Percentiles rank a stretch among this genome's conserved stretches.
phyloP scores from a whole-genome alignment of 176 grass and related monocot genomes.

The Stipa capillata region DNA sequence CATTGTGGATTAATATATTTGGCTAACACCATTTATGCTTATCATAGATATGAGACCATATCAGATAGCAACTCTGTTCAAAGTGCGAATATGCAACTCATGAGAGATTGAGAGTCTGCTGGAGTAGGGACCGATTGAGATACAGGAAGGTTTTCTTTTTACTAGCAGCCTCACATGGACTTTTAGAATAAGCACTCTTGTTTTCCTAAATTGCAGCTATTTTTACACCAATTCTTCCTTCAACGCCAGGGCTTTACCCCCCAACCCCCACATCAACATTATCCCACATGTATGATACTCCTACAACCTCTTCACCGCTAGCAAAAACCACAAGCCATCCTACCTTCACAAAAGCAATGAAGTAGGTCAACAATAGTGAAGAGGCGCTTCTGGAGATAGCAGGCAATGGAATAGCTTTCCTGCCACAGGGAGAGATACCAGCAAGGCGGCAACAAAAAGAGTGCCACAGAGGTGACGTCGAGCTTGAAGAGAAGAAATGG shows the following conservation, averaged over 20 bases:
- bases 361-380: not conserved
- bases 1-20: constrained; percentile 13
- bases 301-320: not conserved
- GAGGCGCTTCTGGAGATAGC: not conserved
- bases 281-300: not conserved
- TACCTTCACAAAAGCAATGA: not conserved
- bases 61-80: not conserved
- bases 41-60: not conserved
- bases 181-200: not conserved
- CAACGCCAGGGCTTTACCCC: not conserved
- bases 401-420: not conserved
- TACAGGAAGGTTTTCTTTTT: not conserved
- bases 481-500: not conserved
- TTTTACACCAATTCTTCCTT: not conserved
- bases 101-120: not conserved
- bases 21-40: not conserved
- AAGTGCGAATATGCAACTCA: not conserved
- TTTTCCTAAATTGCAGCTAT: constrained; percentile 2
- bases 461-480: not conserved
- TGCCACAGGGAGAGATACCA: not conserved
- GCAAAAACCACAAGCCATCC: not conserved
- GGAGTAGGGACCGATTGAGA: not conserved
- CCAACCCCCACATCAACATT: not conserved
- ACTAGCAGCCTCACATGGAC: not conserved
- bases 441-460: not conserved